Base-by-base conservation (phyloP, 2,329 filamentous ascomycete genomes). In the Colletotrichum sp. region DNA sequence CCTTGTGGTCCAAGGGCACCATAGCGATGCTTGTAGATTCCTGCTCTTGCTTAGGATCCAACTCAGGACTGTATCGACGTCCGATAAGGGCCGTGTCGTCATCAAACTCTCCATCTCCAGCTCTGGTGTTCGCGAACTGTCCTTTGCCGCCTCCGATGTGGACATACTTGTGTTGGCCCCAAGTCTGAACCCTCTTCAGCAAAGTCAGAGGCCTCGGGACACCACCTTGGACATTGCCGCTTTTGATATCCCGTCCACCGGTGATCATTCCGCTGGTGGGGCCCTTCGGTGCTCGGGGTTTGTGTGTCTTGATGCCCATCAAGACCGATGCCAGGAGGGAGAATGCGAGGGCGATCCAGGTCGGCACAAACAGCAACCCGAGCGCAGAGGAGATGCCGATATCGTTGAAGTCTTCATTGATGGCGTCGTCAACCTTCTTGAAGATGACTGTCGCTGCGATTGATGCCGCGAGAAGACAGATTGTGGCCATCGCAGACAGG, bases 141-240 rank as follows among this genome's bases (percentile, higher is more conserved):
- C 21, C 21, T 5, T 15, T 12, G 7, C 36, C 32, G 7, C 36
- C 18, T 55, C 81, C 81, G 52, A 84, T 76, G 73, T 82, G 81
- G n/a, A 79, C 79, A 69, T 85, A 85, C 64, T 80, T 81, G 74
- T 82, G 81, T 5, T 77, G 77, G 6, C 77, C 78, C 78, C 80
- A 81, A 6, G 80, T 80, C 5, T 68, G 70, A 30, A 72, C 55
- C 6, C 63, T 21, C 60, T 72, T 66, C n/a, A 81, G 55, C n/a
- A 82, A 65, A 2, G 21, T 57, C n/a, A 64, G 15, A 77, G 78
- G 10, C 26, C 49, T 66, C 12, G 18, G 66, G 21, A 24, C 55
- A 30, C 26, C 39, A 8, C 7, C 36, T n/a, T 62, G 10, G 18
- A 62, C 8, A 3, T 66, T 66, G 18, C 18, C 39, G 9, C 30